These are phyloP conservation scores for Alternaria metachromatica DNA, from an alignment of 2,329 filamentous ascomycete genomes.

Conservation along the genomic window DNA sequence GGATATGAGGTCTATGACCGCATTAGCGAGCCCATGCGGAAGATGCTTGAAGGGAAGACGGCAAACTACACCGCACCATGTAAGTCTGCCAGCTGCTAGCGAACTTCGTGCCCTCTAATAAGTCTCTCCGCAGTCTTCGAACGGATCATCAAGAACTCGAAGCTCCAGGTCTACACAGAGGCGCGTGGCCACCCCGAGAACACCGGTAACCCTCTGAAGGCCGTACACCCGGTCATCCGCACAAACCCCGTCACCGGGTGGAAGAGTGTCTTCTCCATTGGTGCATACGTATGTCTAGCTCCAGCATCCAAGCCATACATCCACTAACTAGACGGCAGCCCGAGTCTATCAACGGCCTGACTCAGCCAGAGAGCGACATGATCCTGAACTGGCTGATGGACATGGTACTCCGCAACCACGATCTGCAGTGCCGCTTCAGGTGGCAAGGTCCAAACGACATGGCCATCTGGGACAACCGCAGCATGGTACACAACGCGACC, in stretches of 20 bases:
- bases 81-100: not conserved
- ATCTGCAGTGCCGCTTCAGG: constrained; percentile 50
- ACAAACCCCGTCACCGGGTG: constrained; percentile 66
- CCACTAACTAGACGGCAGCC: constrained; percentile 17
- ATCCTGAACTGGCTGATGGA: constrained; percentile 8
- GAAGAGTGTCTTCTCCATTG: constrained; percentile 58
- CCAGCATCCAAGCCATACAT: constrained; percentile 33
- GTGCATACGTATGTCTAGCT: constrained; percentile 25
- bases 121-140: not conserved
- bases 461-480: constrained; percentile 70
- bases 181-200: constrained; percentile 59
- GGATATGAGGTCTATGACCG: constrained; percentile 8
- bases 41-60: constrained; percentile 3
- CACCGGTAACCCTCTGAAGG: constrained; percentile 53
- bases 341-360: constrained; percentile 7
- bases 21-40: constrained; percentile 8
- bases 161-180: constrained; percentile 18
- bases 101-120: not conserved
- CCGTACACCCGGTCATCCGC: constrained; percentile 60
- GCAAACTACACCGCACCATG: constrained; percentile 9
- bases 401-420: constrained; percentile 45
- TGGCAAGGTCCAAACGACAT: constrained; percentile 35
- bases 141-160: constrained; percentile 6
- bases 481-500: constrained; percentile 63
- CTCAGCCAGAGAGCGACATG: constrained; percentile 6